Conservation (phyloP, 768 basidiomycete genomes). For the Leccinum barrowsii region DNA sequence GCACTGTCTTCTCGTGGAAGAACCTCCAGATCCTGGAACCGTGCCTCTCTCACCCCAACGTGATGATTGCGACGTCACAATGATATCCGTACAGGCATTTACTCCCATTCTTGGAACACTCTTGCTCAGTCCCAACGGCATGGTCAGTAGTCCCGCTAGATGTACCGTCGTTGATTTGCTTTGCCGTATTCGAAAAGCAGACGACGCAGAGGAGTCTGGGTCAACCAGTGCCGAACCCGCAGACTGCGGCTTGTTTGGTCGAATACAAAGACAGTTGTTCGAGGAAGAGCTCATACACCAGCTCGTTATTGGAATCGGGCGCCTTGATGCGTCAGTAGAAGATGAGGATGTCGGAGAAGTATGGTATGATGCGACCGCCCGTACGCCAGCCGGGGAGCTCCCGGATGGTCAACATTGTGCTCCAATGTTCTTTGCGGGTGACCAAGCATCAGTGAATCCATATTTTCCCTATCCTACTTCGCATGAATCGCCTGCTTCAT, state of each 20-base stretch:
- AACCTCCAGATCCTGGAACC: constrained; percentile 24
- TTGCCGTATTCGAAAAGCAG: constrained; percentile 61
- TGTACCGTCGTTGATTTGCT: constrained; percentile 77
- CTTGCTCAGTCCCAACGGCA: constrained; percentile 73
- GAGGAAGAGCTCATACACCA: constrained; percentile 81
- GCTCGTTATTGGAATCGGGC: constrained; percentile 87
- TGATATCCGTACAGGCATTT: constrained; percentile 80
- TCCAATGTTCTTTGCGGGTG: constrained; percentile 6
- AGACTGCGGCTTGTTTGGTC: constrained; percentile 46
- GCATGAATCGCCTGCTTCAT: constrained; percentile 27
- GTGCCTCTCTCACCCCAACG: constrained; percentile 12
- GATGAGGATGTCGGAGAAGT: constrained; percentile 36
- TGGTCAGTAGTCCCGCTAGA: constrained; percentile 71
- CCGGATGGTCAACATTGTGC: constrained; percentile 16
- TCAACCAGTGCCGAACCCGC: constrained; percentile 35
- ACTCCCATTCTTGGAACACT: constrained; percentile 89
- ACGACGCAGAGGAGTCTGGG: constrained; percentile 37
- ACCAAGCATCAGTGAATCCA: constrained; percentile 37
- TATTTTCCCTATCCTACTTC: constrained; percentile 48
- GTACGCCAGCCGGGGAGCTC: constrained; percentile 29
- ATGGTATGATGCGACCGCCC: constrained; percentile 31
- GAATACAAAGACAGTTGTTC: constrained; percentile 58
- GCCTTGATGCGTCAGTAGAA: constrained; percentile 46
- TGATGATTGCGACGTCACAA: constrained; percentile 28
- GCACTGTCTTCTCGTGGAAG: constrained; percentile 67